Conservation (phyloP, 129 eudicot species). For the Gnaphalium uliginosum region DNA sequence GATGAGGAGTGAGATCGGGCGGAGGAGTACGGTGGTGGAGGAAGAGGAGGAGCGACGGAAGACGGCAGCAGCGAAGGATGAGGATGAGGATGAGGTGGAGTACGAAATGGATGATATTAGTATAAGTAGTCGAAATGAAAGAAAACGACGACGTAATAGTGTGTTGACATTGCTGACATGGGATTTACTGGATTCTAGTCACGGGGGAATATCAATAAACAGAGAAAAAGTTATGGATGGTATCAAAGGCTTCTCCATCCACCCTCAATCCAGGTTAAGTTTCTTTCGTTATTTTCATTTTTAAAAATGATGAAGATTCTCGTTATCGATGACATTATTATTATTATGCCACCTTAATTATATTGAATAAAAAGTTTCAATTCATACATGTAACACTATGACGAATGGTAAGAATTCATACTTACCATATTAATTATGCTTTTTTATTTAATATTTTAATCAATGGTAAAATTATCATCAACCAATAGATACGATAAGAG, state of each 20-base stretch:
- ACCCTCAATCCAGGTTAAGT: constrained; percentile 62
- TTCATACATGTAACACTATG: no score
- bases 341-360: no score
- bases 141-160: constrained; percentile 27
- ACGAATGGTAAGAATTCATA: no score
- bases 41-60: not conserved
- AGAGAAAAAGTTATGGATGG: constrained; percentile 51
- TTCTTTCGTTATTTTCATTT: no score
- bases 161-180: constrained; percentile 45
- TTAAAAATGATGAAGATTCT: no score
- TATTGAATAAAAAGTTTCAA: no score
- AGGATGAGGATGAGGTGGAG: constrained; percentile 14
- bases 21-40: not conserved
- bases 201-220: constrained; percentile 26
- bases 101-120: constrained; percentile 26
- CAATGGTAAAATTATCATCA: no score
- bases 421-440: no score
- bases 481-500: no score
- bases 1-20: constrained; percentile 18
- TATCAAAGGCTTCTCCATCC: constrained; percentile 50
- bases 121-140: constrained; percentile 12
- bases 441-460: no score
- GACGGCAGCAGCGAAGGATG: no score
- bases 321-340: no score
- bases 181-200: constrained; percentile 42